phyloP scores from a whole-genome alignment of 2,329 filamentous ascomycete species.

The Fusarium temperatum region DNA sequence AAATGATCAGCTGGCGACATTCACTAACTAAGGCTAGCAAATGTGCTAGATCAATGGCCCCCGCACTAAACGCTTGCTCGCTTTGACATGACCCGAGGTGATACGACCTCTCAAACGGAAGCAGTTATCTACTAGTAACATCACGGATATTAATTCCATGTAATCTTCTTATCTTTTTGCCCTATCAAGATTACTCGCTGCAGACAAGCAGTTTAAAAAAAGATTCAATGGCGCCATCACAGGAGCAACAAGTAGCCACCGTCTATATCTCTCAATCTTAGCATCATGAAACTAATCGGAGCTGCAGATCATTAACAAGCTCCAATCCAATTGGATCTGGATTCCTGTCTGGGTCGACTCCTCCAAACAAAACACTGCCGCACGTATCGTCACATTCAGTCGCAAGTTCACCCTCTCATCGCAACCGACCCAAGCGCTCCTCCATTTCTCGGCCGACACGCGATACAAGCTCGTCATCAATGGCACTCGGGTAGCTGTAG shows the following conservation, averaged over 20 bases:
- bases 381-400: neutral
- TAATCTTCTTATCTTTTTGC: too few relatives aligned
- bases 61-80: neutral
- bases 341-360: neutral
- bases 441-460: neutral
- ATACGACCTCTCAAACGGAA: neutral
- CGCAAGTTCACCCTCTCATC: neutral
- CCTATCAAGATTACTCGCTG: neutral
- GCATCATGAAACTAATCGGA: neutral
- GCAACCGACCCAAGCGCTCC: neutral
- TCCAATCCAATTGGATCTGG: neutral
- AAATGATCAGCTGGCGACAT: neutral
- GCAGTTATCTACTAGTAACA: accelerated
- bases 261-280: accelerated
- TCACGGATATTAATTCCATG: neutral
- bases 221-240: neutral
- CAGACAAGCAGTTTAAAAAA: accelerated
- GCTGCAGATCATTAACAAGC: neutral
- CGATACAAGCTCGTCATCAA: neutral
- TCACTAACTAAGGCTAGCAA: neutral
- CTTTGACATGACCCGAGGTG: neutral
- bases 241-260: neutral
- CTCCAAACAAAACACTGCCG: neutral
- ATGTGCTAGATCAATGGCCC: neutral
- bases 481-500: neutral